Evolutionary conservation across 164 flowering plant genomes (phyloP).

Genomic region (Magnolia officinalis): DNA sequence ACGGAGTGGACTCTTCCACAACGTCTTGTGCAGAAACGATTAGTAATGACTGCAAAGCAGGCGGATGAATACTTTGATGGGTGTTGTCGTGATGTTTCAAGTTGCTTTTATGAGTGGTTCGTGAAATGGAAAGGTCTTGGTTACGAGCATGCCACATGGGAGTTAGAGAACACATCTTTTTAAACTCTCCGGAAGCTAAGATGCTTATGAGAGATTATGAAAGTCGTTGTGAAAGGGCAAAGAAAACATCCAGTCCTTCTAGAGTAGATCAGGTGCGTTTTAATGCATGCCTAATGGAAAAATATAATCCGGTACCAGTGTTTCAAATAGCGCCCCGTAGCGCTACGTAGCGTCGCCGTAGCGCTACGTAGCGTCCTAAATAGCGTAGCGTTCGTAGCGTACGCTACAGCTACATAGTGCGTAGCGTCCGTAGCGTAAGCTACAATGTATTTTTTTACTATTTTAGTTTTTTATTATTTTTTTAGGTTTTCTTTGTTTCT

Average conservation of each 20-base stretch:
- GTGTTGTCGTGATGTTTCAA: not conserved
- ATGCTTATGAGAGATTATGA: constrained; percentile 48
- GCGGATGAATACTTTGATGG: constrained; percentile 12
- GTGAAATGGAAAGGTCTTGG: constrained; percentile 83
- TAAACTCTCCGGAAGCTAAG: constrained; percentile 41
- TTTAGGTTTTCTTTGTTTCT: too few species aligned
- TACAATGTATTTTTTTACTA: too few species aligned
- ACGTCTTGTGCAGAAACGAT: constrained; percentile 57
- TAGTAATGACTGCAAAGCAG: constrained; percentile 23
- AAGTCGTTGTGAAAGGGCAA: constrained; percentile 40
- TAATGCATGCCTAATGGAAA: not conserved
- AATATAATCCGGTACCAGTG: not conserved
- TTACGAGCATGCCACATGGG: constrained; percentile 76
- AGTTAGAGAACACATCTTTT: constrained; percentile 52
- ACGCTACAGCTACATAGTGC: too few species aligned
- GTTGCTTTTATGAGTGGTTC: constrained; percentile 53
- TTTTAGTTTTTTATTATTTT: too few species aligned
- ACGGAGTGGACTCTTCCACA: constrained; percentile 62
- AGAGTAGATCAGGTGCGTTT: constrained; percentile 33
- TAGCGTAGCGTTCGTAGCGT: too few species aligned
- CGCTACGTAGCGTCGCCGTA: too few species aligned
- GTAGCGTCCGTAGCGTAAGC: too few species aligned
- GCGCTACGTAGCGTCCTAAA: too few species aligned
- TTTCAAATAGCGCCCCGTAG: too few species aligned
- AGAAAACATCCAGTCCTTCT: constrained; percentile 20